Conservation (phyloP, 1,139 yeast genomes). For the Suhomyces ambrosiae region DNA sequence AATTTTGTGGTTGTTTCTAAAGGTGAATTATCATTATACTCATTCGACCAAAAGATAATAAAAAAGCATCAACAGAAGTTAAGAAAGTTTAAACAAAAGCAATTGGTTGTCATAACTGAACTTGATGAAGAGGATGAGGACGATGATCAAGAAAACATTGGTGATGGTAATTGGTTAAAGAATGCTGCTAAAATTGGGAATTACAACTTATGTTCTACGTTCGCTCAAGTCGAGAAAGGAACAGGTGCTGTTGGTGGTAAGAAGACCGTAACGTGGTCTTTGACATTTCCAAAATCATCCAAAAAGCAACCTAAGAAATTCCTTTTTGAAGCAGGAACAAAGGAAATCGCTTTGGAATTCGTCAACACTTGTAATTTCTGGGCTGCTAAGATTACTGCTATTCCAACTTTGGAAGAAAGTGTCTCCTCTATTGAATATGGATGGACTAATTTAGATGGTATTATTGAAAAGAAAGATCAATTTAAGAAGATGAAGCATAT, state of each 20-base stretch:
- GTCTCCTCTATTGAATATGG: constrained; percentile 82
- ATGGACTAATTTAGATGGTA: constrained; percentile 59
- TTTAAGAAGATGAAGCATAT: constrained; percentile 41
- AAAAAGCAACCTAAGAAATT: constrained; percentile 41
- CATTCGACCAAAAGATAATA: constrained; percentile 51
- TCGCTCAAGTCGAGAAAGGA: constrained; percentile 43
- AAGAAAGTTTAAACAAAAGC: constrained; percentile 31
- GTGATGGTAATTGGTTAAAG: constrained; percentile 71
- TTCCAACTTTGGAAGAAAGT: constrained; percentile 64
- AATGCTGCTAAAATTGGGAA: constrained; percentile 52
- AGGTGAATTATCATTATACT: constrained; percentile 57
- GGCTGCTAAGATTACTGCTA: constrained; percentile 83
- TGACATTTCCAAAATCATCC: constrained; percentile 42
- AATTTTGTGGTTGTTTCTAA: constrained; percentile 59
- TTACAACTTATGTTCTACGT: constrained; percentile 52
- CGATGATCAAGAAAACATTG: constrained; percentile 38
- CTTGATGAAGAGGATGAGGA: constrained; percentile 19
- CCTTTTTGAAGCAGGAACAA: constrained; percentile 62
- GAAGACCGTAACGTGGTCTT: constrained; percentile 33
- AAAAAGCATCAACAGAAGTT: constrained; percentile 43
- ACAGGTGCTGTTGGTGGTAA: constrained; percentile 13
- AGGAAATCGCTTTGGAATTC: constrained; percentile 69
- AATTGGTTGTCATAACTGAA: constrained; percentile 19
- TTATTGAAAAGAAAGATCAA: constrained; percentile 30
- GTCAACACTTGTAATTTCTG: constrained; percentile 84